phyloP scores from a whole-genome alignment of 2,329 filamentous ascomycete genomes.

The Achaetomium macrosporum region DNA sequence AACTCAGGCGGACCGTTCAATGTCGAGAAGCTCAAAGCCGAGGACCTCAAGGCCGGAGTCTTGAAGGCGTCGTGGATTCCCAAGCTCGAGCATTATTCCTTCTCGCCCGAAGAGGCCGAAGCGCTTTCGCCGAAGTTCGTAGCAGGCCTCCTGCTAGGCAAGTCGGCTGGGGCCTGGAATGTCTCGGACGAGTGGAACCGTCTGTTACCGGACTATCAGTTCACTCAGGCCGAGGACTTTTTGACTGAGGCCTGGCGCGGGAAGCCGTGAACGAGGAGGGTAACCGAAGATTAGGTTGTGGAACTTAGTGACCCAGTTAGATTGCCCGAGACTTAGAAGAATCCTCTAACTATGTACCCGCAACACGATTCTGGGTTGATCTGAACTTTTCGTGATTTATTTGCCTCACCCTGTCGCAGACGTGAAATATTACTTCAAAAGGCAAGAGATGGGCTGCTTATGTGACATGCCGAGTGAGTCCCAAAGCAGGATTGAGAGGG shows the following conservation, averaged over 20 bases:
- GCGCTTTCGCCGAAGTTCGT: conserved; percentile 20
- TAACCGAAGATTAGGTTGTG: background rate
- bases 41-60: conserved; percentile 29
- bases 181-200: conserved; percentile 33
- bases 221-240: conserved; percentile 29
- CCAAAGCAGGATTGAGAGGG: too few species aligned
- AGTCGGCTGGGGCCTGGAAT: conserved; percentile 21
- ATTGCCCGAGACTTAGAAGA: too few species aligned
- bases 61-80: conserved; percentile 26
- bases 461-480: too few species aligned
- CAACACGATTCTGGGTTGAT: background rate
- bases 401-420: too few species aligned
- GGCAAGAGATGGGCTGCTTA: too few species aligned
- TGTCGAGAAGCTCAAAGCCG: conserved; percentile 28
- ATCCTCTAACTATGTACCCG: too few species aligned
- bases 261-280: conserved; percentile 4
- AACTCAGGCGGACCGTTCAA: conserved; percentile 25
- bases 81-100: conserved; percentile 25
- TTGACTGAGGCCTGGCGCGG: conserved; percentile 25
- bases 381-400: too few species aligned
- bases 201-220: conserved; percentile 32
- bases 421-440: too few species aligned
- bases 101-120: conserved; percentile 26
- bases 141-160: conserved; percentile 25
- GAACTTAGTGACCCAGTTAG: background rate